Base-by-base conservation (phyloP, 331 rosid species). In the Dryas integrifolia region DNA sequence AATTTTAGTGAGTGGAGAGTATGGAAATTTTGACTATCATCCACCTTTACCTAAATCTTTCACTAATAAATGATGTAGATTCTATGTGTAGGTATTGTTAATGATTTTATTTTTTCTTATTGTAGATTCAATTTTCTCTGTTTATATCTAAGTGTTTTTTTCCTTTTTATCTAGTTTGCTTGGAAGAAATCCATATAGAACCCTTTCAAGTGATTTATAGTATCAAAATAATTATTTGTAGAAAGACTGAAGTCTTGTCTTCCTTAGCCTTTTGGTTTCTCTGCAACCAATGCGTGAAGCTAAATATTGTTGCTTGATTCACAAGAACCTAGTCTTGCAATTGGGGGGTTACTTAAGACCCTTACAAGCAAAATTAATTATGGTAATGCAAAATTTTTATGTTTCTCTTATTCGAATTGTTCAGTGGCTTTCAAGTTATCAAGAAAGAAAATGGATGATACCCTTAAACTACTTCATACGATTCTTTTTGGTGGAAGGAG, bases 401-500 rank as follows among this genome's bases (percentile, higher is more conserved):
- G 51, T 71, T 57, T 71, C 8, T 35, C 58, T 61, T 35, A 9
- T 72, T 53, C 43, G 39, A 40, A 39, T 18, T 53, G 26, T 40
- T 57, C 76, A 94, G 98, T 94, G 90, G 96, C 98, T 72, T 92
- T 80, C 82, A 92, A 95, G 77, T 75, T 92, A 80, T 89, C 99
- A 65, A 88, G 96, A 82, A 88, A 78, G 85, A 95, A 88, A 86
- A 52, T 83, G 50, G 99, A 92, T 85, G 99, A 95, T 65, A 77
- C 82, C 72, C 79, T 92, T 80, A 95, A 87, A 84, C 79, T 95
- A 84, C 93, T 95, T 70, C 99, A 95, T 77, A 84, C 96, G 10
- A 86, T 95, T 76, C 88, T 95, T 49, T 95, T 89, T 74, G 97
- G 98, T 79, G 99, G 99, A 69, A 84, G 98, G 85, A 91, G 99